A percentile compares a stretch with the other conserved stretches of the same genome.
These are phyloP conservation scores for Trichoderma sp. DNA, from an alignment of 2,329 filamentous ascomycete genomes.

Conservation along the genomic window DNA sequence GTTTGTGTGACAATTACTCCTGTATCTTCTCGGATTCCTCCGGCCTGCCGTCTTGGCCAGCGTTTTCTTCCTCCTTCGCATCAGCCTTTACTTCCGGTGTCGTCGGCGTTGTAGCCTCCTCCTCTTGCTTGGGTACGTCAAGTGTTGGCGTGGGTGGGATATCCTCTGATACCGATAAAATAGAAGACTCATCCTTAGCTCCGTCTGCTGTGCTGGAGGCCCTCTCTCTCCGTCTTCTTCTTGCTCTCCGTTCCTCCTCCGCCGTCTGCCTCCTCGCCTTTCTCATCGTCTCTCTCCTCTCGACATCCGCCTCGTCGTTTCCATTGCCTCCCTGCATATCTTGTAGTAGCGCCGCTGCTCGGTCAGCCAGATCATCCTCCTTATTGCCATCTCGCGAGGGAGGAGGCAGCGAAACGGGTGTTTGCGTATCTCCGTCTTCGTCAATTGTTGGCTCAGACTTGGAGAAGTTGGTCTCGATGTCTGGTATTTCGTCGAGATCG, in stretches of 20 bases:
- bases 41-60: conserved; percentile 17
- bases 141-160: conserved; percentile 21
- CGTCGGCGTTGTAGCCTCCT: neutral
- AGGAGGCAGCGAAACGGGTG: conserved; percentile 52
- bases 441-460: conserved; percentile 42
- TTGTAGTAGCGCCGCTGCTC: conserved; percentile 80
- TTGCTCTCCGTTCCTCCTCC: conserved; percentile 71
- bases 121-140: conserved; percentile 18
- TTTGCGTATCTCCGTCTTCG: conserved; percentile 43
- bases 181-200: conserved; percentile 28
- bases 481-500: conserved; percentile 65
- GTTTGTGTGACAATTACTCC: conserved; percentile 13
- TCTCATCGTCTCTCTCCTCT: conserved; percentile 63
- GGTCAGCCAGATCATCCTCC: conserved; percentile 77
- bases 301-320: conserved; percentile 49
- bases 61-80: conserved; percentile 23
- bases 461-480: conserved; percentile 48
- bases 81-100: neutral
- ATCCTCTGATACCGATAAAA: conserved; percentile 22
- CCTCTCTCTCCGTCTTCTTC: conserved; percentile 68
- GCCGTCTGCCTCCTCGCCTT: conserved; percentile 67
- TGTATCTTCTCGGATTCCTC: conserved; percentile 19
- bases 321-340: conserved; percentile 73
- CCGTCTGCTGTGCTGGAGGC: conserved; percentile 42
- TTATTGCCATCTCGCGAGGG: conserved; percentile 47